Percentiles rank a stretch among this genome's conserved stretches.
Conservation (phyloP, 495 filamentous ascomycete species). For the Trichoderma reesei region DNA sequence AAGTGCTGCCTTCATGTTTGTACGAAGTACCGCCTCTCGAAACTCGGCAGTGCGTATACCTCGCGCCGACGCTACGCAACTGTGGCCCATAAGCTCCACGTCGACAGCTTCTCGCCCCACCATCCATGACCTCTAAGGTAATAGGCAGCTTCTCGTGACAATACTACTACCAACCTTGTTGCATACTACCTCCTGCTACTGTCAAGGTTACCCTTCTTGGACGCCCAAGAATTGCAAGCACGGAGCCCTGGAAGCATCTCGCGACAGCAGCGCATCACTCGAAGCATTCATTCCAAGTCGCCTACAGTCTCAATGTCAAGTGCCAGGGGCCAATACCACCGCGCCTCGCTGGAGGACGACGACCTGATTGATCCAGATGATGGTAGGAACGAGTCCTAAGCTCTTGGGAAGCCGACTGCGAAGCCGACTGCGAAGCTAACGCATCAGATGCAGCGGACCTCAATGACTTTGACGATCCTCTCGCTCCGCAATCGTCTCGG, state of each 20-base stretch:
- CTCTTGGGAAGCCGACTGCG: not conserved
- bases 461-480: slow-evolving; percentile 89
- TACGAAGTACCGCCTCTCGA: not conserved
- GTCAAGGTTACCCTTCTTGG: not conserved
- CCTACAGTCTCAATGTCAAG: not conserved
- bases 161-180: too few relatives aligned
- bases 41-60: too few relatives aligned
- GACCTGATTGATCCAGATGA: slow-evolving; percentile 91
- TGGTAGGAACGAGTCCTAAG: slow-evolving; percentile 39
- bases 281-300: not conserved
- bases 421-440: not conserved
- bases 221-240: not conserved
- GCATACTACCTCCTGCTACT: too few relatives aligned
- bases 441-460: slow-evolving; percentile 49
- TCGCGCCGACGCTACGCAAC: too few relatives aligned
- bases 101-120: not conserved
- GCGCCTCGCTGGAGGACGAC: slow-evolving; percentile 72
- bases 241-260: not conserved
- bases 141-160: not conserved
- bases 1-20: not conserved
- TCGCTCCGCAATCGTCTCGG: slow-evolving; percentile 51
- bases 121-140: not conserved
- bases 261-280: not conserved
- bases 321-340: slow-evolving; percentile 48
- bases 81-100: not conserved